phyloP scores from a whole-genome alignment of 495 filamentous ascomycete species.

The Geoglossum glabrum region DNA sequence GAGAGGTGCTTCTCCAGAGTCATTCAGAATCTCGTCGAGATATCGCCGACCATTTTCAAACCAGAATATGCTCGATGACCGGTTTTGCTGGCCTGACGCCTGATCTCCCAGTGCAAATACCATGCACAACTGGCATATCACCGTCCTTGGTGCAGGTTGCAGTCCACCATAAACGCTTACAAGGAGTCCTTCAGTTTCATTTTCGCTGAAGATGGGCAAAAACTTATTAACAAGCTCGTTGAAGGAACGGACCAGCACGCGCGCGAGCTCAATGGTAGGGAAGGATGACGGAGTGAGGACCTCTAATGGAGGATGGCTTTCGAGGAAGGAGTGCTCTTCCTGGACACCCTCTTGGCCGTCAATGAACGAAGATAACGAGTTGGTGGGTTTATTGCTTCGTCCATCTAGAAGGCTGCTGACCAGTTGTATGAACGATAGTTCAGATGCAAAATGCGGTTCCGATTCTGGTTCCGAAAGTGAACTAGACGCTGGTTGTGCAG shows the following conservation, averaged over 20 bases:
- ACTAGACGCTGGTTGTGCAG: background rate
- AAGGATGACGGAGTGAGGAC: background rate
- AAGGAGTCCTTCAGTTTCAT: background rate
- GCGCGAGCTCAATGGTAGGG: background rate
- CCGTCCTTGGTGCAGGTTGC: background rate
- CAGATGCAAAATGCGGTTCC: background rate
- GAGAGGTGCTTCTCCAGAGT: background rate
- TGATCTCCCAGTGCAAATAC: background rate
- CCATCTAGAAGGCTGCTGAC: background rate
- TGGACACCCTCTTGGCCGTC: background rate
- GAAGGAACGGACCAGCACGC: background rate
- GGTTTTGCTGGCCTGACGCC: background rate
- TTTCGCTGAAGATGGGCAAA: background rate
- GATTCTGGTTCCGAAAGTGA: background rate
- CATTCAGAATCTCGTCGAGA: slow-evolving; percentile 3
- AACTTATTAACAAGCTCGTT: background rate
- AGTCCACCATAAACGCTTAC: background rate
- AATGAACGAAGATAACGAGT: background rate
- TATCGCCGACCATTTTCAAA: slow-evolving; percentile 1
- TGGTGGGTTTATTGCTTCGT: background rate
- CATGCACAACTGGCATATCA: slow-evolving; percentile 2
- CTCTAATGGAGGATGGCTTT: background rate
- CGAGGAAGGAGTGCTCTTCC: background rate
- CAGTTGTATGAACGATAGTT: background rate
- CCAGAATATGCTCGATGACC: background rate